Conservation (phyloP, 306 rosid genomes). For the Cucumis melo region DNA sequence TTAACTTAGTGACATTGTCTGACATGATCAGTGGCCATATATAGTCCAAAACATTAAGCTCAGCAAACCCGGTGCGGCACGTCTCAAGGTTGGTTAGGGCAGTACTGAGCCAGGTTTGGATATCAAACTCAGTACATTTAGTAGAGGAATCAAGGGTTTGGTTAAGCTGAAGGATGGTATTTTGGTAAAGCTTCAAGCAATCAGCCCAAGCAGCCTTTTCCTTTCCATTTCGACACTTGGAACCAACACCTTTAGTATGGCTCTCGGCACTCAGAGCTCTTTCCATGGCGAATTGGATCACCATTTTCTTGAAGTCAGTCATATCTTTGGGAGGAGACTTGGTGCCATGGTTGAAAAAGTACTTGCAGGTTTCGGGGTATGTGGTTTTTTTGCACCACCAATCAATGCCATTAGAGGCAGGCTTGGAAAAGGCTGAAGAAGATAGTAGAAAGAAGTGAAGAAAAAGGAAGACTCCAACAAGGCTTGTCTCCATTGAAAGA, state of each 20-base stretch:
- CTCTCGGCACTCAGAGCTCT: conserved; percentile 21
- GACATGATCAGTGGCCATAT: conserved; percentile 25
- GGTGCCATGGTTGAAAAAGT: conserved; percentile 3
- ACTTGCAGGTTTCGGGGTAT: conserved; percentile 34
- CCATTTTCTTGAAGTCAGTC: conserved; percentile 27
- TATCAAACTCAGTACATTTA: conserved; percentile 17
- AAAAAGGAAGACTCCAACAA: background rate
- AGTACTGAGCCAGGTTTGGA: conserved; percentile 46
- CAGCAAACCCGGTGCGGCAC: conserved; percentile 32
- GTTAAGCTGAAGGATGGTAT: conserved; percentile 35
- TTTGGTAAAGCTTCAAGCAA: conserved; percentile 32
- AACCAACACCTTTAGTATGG: conserved; percentile 23
- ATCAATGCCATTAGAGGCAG: conserved; percentile 2
- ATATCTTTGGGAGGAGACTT: conserved; percentile 7
- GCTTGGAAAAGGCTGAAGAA: background rate
- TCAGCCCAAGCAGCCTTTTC: conserved; percentile 42
- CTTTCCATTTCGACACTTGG: conserved; percentile 17
- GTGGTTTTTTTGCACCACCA: conserved; percentile 51
- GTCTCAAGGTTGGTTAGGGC: conserved; percentile 42
- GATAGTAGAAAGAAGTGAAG: background rate
- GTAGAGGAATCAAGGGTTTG: conserved; percentile 21
- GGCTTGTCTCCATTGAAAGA: background rate
- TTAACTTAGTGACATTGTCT: conserved; percentile 33
- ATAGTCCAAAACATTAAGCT: conserved; percentile 29
- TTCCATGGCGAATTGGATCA: conserved; percentile 17